Evolutionary conservation across 768 basidiomycete species (phyloP), one percentile per base, ranked within the genome.

Genomic region (Leccinum boreale): DNA sequence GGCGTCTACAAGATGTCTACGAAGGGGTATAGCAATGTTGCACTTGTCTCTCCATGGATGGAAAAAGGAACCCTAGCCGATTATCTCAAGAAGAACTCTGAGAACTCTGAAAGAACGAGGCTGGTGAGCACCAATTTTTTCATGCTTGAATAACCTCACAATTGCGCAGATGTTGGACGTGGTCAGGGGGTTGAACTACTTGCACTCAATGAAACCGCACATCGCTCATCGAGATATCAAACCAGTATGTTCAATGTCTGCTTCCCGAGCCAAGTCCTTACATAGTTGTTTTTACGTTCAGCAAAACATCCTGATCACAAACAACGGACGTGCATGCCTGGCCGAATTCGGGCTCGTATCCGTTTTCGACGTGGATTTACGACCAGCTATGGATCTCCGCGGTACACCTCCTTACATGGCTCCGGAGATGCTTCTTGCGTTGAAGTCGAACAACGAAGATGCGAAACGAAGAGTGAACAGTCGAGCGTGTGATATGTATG

Each of bases 231-330:
- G 67, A 33, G 71, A 71, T 47, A 63, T 71, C 14, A 73, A 71
- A 57, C 70, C 72, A 15, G 70, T 71, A 46, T 33, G 65, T 52
- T 28, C 61, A 63, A 29, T 12, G 4, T 28, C 17, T 33, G 39
- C 33, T 31, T 5, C 29, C n/a, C 29, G 5, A 39, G 26, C 45
- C n/a, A 23, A 8, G 8, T 45, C 11, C 36, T 35, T 5, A 44
- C 23, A 17, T 46, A 47, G 36, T 69, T 21, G 28, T 8, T 65
- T n/a, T 66, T 65, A 15, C 35, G 28, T 21, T 1, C 56, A 80
- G 80, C 76, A 72, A 14, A 82, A 83, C 56, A 78, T 83, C 48
- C 73, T 83, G 21, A 72, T 83, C 17, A 77, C 77, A 5, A 67
- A 62, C 5, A 59, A 69, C 10, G 73, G 73, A 14, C 67, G 70